Conservation (phyloP, 805 yeast species). For the Nematodospora valgi region DNA sequence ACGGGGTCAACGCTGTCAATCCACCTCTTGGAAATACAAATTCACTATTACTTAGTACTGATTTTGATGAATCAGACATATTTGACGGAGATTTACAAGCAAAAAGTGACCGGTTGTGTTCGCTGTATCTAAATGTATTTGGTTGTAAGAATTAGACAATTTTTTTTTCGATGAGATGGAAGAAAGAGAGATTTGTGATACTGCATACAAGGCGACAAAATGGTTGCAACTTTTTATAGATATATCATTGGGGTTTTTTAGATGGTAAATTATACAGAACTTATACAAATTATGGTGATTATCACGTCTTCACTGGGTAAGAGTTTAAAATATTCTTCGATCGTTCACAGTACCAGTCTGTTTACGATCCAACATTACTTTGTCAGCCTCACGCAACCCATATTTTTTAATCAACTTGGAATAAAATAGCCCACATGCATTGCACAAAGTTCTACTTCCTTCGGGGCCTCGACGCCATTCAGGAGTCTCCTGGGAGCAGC, state of each 20-base stretch:
- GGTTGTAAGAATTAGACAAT: not conserved
- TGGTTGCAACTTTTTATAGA: slow-evolving; percentile 5
- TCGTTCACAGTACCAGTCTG: slow-evolving; percentile 15
- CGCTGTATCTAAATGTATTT: too few relatives aligned
- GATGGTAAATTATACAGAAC: too few relatives aligned
- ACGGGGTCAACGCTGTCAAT: slow-evolving; percentile 74
- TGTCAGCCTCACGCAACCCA: slow-evolving; percentile 42
- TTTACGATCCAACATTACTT: slow-evolving; percentile 24
- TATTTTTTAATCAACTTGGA: slow-evolving; percentile 54
- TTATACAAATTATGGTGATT: too few relatives aligned
- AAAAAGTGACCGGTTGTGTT: too few relatives aligned
- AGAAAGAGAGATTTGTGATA: too few relatives aligned
- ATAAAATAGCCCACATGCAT: slow-evolving; percentile 86
- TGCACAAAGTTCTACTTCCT: slow-evolving; percentile 79
- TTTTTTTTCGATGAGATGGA: slow-evolving; percentile 7
- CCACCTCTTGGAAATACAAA: slow-evolving; percentile 95
- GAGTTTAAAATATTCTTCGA: slow-evolving; percentile 15
- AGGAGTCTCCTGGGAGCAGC: slow-evolving; percentile 74
- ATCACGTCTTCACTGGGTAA: too few relatives aligned
- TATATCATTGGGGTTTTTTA: too few relatives aligned
- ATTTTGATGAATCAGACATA: slow-evolving; percentile 18
- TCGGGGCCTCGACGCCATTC: slow-evolving; percentile 93
- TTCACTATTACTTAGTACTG: slow-evolving; percentile 42
- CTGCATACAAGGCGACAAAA: too few relatives aligned
- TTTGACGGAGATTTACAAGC: too few relatives aligned